A percentile compares a stretch with the other conserved stretches of the same genome.
Evolutionary conservation across 306 rosid species (phyloP).

Genomic region (Cucumis melo): DNA sequence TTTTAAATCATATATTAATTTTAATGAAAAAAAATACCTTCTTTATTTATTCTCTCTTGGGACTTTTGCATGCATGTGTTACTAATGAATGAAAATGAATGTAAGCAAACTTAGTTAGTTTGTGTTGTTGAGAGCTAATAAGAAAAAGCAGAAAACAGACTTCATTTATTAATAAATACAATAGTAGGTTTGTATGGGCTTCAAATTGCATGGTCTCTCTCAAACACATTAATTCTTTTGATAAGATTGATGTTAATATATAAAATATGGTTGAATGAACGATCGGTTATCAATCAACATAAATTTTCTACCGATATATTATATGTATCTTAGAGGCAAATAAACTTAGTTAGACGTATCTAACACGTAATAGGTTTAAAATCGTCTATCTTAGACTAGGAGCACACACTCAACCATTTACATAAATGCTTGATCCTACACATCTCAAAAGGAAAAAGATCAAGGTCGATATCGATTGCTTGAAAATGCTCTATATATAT

Average conservation of each 20-base stretch:
- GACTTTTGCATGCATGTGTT: neutral
- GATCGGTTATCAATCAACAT: neutral
- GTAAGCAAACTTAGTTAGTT: constrained; percentile 3
- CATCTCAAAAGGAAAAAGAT: neutral
- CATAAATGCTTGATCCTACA: neutral
- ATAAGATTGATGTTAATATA: neutral
- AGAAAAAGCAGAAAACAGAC: neutral
- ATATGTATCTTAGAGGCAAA: neutral
- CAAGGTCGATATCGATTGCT: neutral
- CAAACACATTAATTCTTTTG: neutral
- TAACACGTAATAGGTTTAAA: neutral
- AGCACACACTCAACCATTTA: neutral
- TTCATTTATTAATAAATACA: neutral
- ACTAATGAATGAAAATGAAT: constrained; percentile 9
- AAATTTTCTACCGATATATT: no score
- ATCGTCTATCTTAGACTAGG: neutral
- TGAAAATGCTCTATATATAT: neutral
- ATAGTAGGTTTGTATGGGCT: neutral
- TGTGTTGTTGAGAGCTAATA: constrained; percentile 6
- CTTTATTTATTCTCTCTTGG: neutral
- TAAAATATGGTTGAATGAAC: neutral
- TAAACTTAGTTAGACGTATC: neutral
- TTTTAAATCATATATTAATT: neutral
- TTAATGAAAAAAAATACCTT: neutral
- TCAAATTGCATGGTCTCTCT: neutral